These are phyloP conservation scores for Acanthamoeba sp. DNA, from an alignment of 208 protist species.

Conservation along the genomic window DNA sequence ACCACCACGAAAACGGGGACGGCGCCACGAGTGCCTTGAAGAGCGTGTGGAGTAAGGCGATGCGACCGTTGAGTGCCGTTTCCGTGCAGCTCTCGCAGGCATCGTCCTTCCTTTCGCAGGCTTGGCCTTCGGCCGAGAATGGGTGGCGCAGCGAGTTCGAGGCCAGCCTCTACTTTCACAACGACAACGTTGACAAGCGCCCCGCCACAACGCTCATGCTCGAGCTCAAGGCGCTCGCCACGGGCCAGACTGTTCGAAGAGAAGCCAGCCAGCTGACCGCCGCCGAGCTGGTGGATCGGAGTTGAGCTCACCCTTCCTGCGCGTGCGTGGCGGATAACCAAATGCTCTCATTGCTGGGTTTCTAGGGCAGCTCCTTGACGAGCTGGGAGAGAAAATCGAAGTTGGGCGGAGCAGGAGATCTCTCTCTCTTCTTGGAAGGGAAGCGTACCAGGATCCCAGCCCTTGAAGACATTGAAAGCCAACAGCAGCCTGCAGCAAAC, in stretches of 20 bases:
- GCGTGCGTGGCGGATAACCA: too few species aligned
- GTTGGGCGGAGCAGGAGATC: too few species aligned
- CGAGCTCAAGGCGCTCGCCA: not conserved
- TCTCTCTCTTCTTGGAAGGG: too few species aligned
- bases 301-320: too few species aligned
- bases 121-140: not conserved
- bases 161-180: not conserved
- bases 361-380: too few species aligned
- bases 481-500: too few species aligned
- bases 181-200: not conserved
- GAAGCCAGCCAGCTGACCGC: too few species aligned
- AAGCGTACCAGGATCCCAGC: too few species aligned
- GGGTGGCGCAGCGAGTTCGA: not conserved
- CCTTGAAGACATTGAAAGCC: too few species aligned
- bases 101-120: not conserved
- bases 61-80: not conserved
- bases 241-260: not conserved
- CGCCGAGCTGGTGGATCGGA: too few species aligned
- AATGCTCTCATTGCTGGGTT: too few species aligned
- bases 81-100: not conserved
- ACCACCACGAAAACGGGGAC: not conserved
- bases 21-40: not conserved
- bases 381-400: too few species aligned
- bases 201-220: not conserved
- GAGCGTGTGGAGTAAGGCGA: not conserved